phyloP scores from a whole-genome alignment of 1,284 basidiomycete genomes.

The Schizopora paradoxa region DNA sequence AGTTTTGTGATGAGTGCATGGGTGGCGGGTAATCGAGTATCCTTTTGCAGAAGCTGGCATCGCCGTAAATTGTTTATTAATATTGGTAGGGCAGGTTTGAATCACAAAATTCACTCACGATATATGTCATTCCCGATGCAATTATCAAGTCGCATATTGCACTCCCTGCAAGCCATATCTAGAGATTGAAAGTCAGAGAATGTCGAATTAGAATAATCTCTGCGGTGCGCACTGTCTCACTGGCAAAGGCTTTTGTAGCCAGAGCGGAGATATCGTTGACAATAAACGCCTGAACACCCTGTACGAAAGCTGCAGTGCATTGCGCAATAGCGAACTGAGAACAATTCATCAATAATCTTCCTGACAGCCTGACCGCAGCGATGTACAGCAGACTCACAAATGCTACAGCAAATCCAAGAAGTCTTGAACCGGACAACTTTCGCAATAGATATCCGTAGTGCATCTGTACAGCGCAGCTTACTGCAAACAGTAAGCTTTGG shows the following conservation, averaged over 20 bases:
- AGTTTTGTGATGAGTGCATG: constrained; percentile 1
- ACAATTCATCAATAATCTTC: not conserved
- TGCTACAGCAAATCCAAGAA: not conserved
- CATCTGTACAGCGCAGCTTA: constrained; percentile 1
- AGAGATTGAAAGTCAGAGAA: not conserved
- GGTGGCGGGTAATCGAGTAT: constrained; percentile 1
- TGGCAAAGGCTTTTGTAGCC: not conserved
- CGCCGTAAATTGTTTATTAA: not conserved
- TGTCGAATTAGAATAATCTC: not conserved
- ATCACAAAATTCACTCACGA: too few relatives aligned
- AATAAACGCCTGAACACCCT: not conserved
- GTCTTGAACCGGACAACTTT: not conserved
- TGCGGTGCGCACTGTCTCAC: not conserved
- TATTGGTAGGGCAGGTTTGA: not conserved
- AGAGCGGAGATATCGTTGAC: not conserved
- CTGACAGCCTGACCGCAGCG: not conserved
- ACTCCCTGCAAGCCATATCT: constrained; percentile 4
- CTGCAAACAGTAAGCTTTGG: not conserved
- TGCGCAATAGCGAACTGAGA: not conserved
- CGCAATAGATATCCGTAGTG: constrained; percentile 1
- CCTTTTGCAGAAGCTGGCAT: constrained; percentile 1
- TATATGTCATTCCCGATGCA: not conserved
- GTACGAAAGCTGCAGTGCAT: not conserved
- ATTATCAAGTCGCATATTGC: constrained; percentile 4
- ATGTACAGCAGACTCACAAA: constrained; percentile 1